Conservation (phyloP, 805 yeast species). For the Priceomyces medius region DNA sequence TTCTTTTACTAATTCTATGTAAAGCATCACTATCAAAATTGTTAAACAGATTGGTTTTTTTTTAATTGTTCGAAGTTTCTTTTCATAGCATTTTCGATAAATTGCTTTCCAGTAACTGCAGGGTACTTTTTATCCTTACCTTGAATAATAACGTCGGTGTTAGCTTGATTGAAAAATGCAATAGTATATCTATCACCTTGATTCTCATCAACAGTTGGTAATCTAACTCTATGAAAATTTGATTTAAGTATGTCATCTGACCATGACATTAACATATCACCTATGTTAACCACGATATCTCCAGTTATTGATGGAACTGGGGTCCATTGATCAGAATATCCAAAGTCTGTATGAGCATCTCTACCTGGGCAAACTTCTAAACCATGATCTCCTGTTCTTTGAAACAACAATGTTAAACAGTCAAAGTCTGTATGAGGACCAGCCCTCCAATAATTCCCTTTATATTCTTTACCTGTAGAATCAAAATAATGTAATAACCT, state of each 20-base stretch:
- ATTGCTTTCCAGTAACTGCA: constrained; percentile 27
- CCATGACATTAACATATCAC: constrained; percentile 42
- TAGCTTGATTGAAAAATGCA: constrained; percentile 37
- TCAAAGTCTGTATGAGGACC: constrained; percentile 40
- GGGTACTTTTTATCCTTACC: constrained; percentile 15
- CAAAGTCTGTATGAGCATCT: constrained; percentile 33
- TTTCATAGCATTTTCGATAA: constrained; percentile 33
- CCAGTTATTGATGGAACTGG: constrained; percentile 32
- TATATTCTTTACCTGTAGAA: constrained; percentile 19
- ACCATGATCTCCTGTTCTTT: constrained; percentile 34
- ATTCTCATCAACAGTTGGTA: constrained; percentile 25
- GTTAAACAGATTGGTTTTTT: no score
- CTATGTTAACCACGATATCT: constrained; percentile 35
- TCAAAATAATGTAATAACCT: constrained; percentile 32
- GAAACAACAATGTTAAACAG: constrained; percentile 31
- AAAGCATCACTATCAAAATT: no score
- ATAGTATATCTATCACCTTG: constrained; percentile 28
- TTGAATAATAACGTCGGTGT: constrained; percentile 20
- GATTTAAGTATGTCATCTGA: constrained; percentile 28
- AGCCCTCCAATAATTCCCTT: constrained; percentile 30
- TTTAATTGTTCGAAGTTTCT: constrained; percentile 19
- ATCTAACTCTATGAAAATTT: constrained; percentile 34
- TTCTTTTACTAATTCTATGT: no score
- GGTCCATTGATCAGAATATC: constrained; percentile 32
- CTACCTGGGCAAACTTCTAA: constrained; percentile 37